Evolutionary conservation across 2,329 filamentous ascomycete species (phyloP), one percentile per base, ranked within the genome.

Genomic region (Pyrenophora teres): DNA sequence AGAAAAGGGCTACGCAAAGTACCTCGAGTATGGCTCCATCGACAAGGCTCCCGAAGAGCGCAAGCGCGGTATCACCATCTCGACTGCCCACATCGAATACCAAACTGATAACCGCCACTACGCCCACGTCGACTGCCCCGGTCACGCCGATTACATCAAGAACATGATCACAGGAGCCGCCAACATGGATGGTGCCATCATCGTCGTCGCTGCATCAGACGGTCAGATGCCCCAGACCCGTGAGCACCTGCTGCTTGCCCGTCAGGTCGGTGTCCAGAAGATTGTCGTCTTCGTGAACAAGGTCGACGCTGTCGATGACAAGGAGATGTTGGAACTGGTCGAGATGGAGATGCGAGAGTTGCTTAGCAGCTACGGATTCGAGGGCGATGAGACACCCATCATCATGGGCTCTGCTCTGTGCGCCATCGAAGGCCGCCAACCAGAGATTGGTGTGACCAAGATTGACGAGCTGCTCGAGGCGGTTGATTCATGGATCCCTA

Each of bases 141-240:
- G 94, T 80, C 94, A 99, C 88, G 94, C 94, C 79, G 94, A 99
- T 91, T 99, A 99, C 84, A 97, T 99, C 83, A 99, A 99, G 87
- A 99, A 99, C 88, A 99, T 99, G 94, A 99, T 99, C 78, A 99
- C 94, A 65, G 94, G 94, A 87, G 92, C 94, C 59, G 93, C 95
- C 71, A 96, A 92, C 83, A 99, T 99, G 94, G 94, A 99, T 71
- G 94, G 94, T 71, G 93, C 94, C 71, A 93, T 99, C 75, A 97
- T 99, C 71, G 94, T 99, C 64, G 95, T 99, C 69, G 95, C 95
- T 67, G 94, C 94, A 66, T 96, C 92, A 32, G 94, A 99, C 75
- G 94, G 94, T 75, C 95, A 99, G 82, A 99, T 99, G 94, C 94
- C 94, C 71, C 95, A 99, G 85, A 99, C 94, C 64, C 86, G 94